Evolutionary conservation across 108 stramenopile species (phyloP), one percentile per base, ranked within the genome.

Genomic region (Parietichytrium sp.): DNA sequence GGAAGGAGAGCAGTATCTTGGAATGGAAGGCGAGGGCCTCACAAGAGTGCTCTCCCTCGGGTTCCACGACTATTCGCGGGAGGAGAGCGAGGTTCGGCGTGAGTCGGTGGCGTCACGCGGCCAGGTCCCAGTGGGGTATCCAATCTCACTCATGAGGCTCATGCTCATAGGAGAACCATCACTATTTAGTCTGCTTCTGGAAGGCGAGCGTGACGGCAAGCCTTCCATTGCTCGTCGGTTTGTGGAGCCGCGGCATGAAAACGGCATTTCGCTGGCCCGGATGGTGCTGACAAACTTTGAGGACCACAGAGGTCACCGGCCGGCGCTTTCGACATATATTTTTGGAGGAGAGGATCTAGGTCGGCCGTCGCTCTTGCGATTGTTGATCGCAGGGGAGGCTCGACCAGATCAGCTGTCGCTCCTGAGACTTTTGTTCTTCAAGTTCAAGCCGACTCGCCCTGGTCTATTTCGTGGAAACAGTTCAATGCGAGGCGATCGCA

Each of bases 271-370:
- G 20, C 36, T 72, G 13, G 29, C 61, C 10, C 61, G 61, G 10
- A 72, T 72, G 61, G 33, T 72, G 0, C n/a, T 72, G 61, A 72
- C 61, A 8, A 72, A 42, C 42, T 72, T 72, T 38, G 61, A 72
- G 33, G 45, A 72, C 42, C 61, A 72, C 38, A 36, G 45, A n/a
- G 61, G 61, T 25, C 61, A 72, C 33, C 61, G 61, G 4, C 0
- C 61, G 0, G 61, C 61, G 33, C 61, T 72, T 42, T 72, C 61
- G 20, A 45, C 42, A 42, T 72, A 72, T n/a, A 36, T 72, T 36
- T 72, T 72, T 42, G 61, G 61, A 47, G 25, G 10, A 8, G 54
- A 25, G 1, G 42, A 72, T 15, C 6, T 6, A 33, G 29, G 29
- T 7, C 61, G 45, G 33, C 20, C 6, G 38, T 72, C 61, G 38